These are phyloP conservation scores for Graphium sp. DNA, from an alignment of 2,329 filamentous ascomycete genomes.

Conservation along the genomic window DNA sequence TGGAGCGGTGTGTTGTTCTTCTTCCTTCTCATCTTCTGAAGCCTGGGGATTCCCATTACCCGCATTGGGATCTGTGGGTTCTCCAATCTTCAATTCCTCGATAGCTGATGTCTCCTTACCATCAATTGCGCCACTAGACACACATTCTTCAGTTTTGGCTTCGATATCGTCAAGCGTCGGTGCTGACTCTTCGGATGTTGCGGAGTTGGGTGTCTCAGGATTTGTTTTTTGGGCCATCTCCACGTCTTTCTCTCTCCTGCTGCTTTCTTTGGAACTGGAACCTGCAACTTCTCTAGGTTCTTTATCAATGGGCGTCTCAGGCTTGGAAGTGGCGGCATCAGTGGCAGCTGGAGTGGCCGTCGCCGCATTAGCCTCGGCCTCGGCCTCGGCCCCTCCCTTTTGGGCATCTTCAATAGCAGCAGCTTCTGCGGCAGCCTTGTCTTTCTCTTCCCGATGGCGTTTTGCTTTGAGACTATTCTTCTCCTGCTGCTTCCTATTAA, in stretches of 20 bases:
- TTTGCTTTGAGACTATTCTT: conserved; percentile 18
- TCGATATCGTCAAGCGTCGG: no score
- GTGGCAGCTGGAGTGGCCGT: not conserved
- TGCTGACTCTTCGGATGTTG: no score
- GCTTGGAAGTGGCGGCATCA: conserved; percentile 11
- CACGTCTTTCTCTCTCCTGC: no score
- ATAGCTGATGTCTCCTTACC: no score
- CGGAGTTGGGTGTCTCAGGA: no score
- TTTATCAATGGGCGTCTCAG: conserved; percentile 1
- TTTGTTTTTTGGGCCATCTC: no score
- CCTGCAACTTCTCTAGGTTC: no score
- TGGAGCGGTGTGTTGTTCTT: conserved; percentile 12
- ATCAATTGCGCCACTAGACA: no score
- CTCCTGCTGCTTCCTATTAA: conserved; percentile 21
- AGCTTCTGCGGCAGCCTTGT: conserved; percentile 8
- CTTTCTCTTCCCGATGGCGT: conserved; percentile 10
- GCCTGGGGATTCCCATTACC: conserved; percentile 13
- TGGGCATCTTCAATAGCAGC: conserved; percentile 4
- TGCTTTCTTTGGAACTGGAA: no score
- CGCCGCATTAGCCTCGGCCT: conserved; percentile 4
- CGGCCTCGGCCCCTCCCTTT: conserved; percentile 5
- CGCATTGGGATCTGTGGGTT: no score
- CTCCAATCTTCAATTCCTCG: no score
- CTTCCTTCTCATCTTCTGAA: conserved; percentile 14
- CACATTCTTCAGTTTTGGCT: no score